Evolutionary conservation across 768 basidiomycete genomes (phyloP).

Genomic region (Lentinula sp.): DNA sequence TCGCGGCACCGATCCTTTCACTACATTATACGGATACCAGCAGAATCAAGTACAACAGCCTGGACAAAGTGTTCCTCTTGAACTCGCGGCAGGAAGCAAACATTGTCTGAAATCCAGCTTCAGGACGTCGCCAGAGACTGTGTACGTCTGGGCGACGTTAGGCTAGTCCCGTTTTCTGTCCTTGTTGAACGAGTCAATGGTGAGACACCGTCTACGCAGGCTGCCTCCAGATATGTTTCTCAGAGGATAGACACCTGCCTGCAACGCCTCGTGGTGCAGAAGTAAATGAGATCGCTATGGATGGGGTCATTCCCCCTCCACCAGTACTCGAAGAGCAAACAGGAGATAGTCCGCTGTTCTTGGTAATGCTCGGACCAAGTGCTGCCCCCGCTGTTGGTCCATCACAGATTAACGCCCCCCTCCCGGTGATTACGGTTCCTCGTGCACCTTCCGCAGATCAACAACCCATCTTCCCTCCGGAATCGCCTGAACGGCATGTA

Average conservation of each 20-base stretch:
- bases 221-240: conserved; percentile 10
- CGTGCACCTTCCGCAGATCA: background rate
- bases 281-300: background rate
- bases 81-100: conserved; percentile 9
- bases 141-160: background rate
- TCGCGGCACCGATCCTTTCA: conserved; percentile 33
- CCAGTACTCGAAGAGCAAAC: background rate
- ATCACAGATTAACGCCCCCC: background rate
- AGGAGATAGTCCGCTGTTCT: background rate
- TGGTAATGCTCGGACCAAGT: background rate
- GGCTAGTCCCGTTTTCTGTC: conserved; percentile 2
- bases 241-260: conserved; percentile 9
- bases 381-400: background rate
- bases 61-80: conserved; percentile 7
- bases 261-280: background rate
- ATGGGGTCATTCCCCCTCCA: background rate
- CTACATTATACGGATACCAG: conserved; percentile 21
- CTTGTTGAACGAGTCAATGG: background rate
- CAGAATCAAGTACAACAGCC: background rate
- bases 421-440: conserved; percentile 8
- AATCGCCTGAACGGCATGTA: background rate
- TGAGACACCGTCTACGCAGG: conserved; percentile 3
- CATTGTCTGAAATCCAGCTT: conserved; percentile 8
- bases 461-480: background rate
- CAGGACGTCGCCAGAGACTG: conserved; percentile 5